Base-by-base conservation (phyloP, 1,284 basidiomycete genomes). In the Athelia sp. region DNA sequence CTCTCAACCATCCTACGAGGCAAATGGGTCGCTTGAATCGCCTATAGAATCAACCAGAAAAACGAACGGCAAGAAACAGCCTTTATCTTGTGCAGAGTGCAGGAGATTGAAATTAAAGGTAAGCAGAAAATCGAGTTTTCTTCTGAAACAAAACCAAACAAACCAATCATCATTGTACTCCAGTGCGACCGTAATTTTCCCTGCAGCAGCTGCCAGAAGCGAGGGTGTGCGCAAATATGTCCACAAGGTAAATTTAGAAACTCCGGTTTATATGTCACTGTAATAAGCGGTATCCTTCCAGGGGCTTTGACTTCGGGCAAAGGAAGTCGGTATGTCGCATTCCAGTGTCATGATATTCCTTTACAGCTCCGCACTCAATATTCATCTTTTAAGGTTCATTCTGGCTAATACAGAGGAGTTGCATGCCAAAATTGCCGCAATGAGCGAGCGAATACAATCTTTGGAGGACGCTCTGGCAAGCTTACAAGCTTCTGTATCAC, bases 271-370 rank as follows among this genome's bases (percentile, higher is more conserved):
- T n/a, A n/a, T n/a, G n/a, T n/a, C n/a, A n/a, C n/a, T n/a, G n/a
- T n/a, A n/a, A n/a, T n/a, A n/a, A n/a, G n/a, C n/a, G n/a, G n/a
- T n/a, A n/a, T n/a, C n/a, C n/a, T n/a, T n/a, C 18, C 59, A 87
- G 85, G 83, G 47, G 83, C 84, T 34, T 72, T 87, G 51, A 86
- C 86, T 1, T 87, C 84, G 43, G 84, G 84, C 44, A 87, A 85
- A 63, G 84, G 84, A 46, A 87, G 84, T 54, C 77, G 84, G 71
- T 76, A 56, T 23, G 17, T 26, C 22, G 3, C 40, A 40, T 17
- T 3, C 45, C n/a, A 19, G 43, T 21, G 6, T 44, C 15, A 21
- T 21, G 19, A 19, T n/a, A 23, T 21, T 45, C 50, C 56, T 29
- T 38, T 45, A 43, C 24, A 11, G 44, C 22, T 26, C 50, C 38